phyloP scores from a whole-genome alignment of 768 basidiomycete species.

The Russula virescens region DNA sequence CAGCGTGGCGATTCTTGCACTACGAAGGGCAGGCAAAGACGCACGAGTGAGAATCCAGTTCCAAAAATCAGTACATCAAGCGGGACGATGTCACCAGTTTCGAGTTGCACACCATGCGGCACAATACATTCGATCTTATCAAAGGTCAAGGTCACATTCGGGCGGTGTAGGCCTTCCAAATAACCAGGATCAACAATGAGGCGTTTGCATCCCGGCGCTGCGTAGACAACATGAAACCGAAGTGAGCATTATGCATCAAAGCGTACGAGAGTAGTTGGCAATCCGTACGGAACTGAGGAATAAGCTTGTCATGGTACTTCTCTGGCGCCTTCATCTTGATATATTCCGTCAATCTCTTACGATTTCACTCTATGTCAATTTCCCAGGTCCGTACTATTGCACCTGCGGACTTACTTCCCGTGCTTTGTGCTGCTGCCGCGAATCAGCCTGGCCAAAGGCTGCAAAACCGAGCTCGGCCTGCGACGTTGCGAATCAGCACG shows the following conservation, averaged over 20 bases:
- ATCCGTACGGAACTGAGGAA: constrained; percentile 47
- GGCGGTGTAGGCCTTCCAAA: constrained; percentile 44
- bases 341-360: constrained; percentile 40
- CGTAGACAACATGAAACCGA: background rate
- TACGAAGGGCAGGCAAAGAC: constrained; percentile 20
- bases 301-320: constrained; percentile 31
- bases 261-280: background rate
- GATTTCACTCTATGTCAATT: background rate
- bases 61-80: constrained; percentile 55
- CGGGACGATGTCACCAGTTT: constrained; percentile 43
- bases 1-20: background rate
- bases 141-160: constrained; percentile 50
- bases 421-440: background rate
- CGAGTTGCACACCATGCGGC: constrained; percentile 44
- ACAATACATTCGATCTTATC: constrained; percentile 44
- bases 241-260: no score
- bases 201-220: constrained; percentile 59
- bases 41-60: constrained; percentile 48
- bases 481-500: background rate
- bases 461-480: constrained; percentile 6
- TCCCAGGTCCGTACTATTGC: background rate
- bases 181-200: constrained; percentile 58
- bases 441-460: background rate
- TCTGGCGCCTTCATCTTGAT: constrained; percentile 43
- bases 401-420: constrained; percentile 3